A percentile compares a stretch with the other conserved stretches of the same genome.
Evolutionary conservation across 495 filamentous ascomycete species (phyloP).

Genomic region (Aspergillus sclerotiicarbonarius): DNA sequence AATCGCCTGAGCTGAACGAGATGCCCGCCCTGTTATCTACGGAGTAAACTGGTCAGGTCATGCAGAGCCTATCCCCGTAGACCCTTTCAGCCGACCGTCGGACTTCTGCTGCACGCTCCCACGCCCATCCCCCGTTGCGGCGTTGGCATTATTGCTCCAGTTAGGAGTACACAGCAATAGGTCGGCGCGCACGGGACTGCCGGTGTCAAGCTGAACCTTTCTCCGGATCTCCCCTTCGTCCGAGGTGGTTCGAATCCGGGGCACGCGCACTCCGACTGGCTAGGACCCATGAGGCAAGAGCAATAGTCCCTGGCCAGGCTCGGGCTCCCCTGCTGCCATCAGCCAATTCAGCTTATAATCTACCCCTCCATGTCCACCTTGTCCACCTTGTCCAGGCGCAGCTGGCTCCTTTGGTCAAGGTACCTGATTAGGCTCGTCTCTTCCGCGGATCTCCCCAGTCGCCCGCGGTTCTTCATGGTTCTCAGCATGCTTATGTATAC

Average conservation of each 20-base stretch:
- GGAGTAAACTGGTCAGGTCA: not conserved
- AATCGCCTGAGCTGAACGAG: not conserved
- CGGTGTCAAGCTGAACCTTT: conserved; percentile 18
- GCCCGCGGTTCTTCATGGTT: conserved; percentile 7
- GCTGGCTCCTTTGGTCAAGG: not conserved
- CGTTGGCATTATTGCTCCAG: no score
- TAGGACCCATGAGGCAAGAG: conserved; percentile 1
- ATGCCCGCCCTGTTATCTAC: not conserved
- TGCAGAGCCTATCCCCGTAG: not conserved
- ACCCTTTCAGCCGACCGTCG: not conserved
- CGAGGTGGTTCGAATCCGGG: conserved; percentile 21
- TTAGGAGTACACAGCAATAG: no score
- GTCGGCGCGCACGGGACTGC: conserved; percentile 4
- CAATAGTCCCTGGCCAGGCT: not conserved
- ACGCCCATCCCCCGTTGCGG: no score
- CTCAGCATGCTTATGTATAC: not conserved
- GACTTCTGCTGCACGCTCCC: not conserved
- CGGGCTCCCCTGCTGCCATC: not conserved
- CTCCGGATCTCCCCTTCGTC: conserved; percentile 27
- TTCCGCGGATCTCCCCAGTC: not conserved
- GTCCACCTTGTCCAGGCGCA: no score
- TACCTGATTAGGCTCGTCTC: conserved; percentile 7
- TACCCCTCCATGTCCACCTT: no score
- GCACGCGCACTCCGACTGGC: conserved; percentile 8
- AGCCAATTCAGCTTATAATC: no score